Evolutionary conservation across 1,284 basidiomycete genomes (phyloP).

Genomic region (Rhizoctonia solani): DNA sequence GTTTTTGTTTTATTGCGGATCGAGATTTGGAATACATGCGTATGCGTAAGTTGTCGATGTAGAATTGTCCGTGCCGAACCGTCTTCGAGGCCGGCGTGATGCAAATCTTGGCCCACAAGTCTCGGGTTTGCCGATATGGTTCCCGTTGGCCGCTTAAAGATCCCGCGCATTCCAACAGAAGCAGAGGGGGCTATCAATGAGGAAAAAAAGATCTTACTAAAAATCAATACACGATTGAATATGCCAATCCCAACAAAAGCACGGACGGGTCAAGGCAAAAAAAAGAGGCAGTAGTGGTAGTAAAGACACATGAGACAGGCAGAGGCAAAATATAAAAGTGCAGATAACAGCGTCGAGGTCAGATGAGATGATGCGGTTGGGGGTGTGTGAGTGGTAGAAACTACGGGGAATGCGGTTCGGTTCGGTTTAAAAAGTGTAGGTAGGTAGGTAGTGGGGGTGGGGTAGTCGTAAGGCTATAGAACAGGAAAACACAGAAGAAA

Average conservation of each 20-base stretch:
- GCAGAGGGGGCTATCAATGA: too few relatives aligned
- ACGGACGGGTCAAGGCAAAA: not conserved
- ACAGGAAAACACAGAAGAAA: not conserved
- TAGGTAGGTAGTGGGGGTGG: too few relatives aligned
- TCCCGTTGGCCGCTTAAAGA: not conserved
- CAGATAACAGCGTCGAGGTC: not conserved
- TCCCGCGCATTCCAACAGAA: not conserved
- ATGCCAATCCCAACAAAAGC: constrained; percentile 7
- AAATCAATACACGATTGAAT: constrained; percentile 30
- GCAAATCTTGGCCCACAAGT: too few relatives aligned
- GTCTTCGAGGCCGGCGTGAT: too few relatives aligned
- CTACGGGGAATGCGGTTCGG: constrained; percentile 7
- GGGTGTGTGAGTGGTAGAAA: too few relatives aligned
- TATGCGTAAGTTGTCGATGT: too few relatives aligned
- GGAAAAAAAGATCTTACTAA: constrained; percentile 6
- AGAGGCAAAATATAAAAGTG: not conserved
- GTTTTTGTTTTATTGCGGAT: too few relatives aligned
- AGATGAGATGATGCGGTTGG: not conserved
- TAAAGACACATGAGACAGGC: constrained; percentile 3
- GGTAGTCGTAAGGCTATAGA: constrained; percentile 17
- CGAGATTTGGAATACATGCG: not conserved
- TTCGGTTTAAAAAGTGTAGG: not conserved
- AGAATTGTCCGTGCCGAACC: too few relatives aligned
- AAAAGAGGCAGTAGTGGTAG: constrained; percentile 1
- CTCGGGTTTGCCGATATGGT: not conserved